A percentile compares a stretch with the other conserved stretches of the same genome.
Evolutionary conservation across 1,284 basidiomycete genomes (phyloP).

Genomic region (Austropuccinia psidii): DNA sequence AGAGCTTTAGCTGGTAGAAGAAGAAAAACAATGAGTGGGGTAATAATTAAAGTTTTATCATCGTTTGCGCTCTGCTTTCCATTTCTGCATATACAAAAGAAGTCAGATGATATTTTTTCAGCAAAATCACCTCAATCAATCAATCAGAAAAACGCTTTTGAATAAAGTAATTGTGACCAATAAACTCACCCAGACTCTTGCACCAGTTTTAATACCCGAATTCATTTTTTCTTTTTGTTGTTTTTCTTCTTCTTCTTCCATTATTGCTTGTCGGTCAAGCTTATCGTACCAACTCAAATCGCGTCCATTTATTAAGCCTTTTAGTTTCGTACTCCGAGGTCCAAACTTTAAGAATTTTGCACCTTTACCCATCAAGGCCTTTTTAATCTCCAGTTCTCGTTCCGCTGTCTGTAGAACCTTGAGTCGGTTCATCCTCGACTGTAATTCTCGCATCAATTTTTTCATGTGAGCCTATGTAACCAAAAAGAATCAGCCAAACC

Average conservation of each 20-base stretch:
- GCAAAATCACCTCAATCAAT: not conserved
- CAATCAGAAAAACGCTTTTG: not conserved
- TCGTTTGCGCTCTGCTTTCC: conserved; percentile 34
- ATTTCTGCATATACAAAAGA: conserved; percentile 15
- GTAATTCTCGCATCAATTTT: conserved; percentile 5
- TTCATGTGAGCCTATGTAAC: conserved; percentile 19
- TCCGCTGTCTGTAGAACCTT: conserved; percentile 26
- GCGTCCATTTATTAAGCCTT: not conserved
- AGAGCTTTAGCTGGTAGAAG: no score
- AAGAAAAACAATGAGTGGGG: no score
- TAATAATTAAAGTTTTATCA: no score
- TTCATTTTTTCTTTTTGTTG: conserved; percentile 13
- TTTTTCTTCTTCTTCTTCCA: conserved; percentile 25
- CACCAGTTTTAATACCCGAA: conserved; percentile 33
- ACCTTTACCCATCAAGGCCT: conserved; percentile 32
- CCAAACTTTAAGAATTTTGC: conserved; percentile 19
- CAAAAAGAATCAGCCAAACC: not conserved
- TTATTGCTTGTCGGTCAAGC: conserved; percentile 28
- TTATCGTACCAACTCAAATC: conserved; percentile 37
- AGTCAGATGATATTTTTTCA: not conserved
- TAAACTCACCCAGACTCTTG: conserved; percentile 28
- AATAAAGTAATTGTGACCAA: not conserved
- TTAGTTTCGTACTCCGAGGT: not conserved
- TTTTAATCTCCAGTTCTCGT: conserved; percentile 26
- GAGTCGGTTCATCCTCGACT: conserved; percentile 9